phyloP scores from a whole-genome alignment of 805 yeast species.

The Barnettozyma wickerhamii region DNA sequence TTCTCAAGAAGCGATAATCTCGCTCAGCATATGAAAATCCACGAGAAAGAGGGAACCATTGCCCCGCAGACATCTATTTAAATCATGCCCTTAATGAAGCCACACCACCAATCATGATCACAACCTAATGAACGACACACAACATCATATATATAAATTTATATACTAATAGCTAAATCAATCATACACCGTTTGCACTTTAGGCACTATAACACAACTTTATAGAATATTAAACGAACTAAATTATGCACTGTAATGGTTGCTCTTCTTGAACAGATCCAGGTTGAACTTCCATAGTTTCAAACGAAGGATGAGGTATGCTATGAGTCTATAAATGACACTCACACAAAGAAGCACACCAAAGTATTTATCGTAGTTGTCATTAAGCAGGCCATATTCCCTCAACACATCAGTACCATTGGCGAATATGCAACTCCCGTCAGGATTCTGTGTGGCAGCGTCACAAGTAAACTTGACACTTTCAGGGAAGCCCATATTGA shows the following conservation, averaged over 20 bases:
- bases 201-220: too few species aligned
- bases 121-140: too few species aligned
- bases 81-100: too few species aligned
- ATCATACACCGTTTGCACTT: too few species aligned
- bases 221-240: neutral
- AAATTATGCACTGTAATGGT: neutral
- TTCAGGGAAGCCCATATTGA: constrained; percentile 47
- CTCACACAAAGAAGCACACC: constrained; percentile 36
- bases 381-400: constrained; percentile 34
- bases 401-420: constrained; percentile 55
- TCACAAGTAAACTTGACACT: constrained; percentile 49
- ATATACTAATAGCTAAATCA: too few species aligned
- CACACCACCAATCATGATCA: too few species aligned
- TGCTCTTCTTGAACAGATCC: constrained; percentile 11
- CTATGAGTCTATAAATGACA: constrained; percentile 38
- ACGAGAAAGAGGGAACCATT: constrained; percentile 18
- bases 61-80: neutral
- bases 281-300: constrained; percentile 20
- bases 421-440: constrained; percentile 42
- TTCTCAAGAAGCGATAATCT: constrained; percentile 65
- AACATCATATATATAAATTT: too few species aligned
- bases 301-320: constrained; percentile 25
- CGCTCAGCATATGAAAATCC: constrained; percentile 63
- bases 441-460: constrained; percentile 26
- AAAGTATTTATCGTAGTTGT: constrained; percentile 31